Evolutionary conservation across 441 rosid genomes (phyloP).

Genomic region (Pelargonium myrrhifolium): DNA sequence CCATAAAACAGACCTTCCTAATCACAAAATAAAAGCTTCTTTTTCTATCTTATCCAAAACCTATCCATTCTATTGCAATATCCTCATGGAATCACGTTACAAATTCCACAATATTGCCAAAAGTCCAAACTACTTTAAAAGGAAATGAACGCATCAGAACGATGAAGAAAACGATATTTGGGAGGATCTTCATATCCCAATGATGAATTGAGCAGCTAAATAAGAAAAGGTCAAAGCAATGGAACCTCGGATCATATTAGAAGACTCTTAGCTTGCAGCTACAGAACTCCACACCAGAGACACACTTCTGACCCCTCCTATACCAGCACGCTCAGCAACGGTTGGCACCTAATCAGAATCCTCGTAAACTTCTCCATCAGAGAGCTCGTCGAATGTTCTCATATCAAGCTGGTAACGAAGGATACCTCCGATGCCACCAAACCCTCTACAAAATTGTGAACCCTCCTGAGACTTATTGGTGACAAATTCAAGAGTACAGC

Average conservation of each 20-base stretch:
- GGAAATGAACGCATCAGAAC: neutral
- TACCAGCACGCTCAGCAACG: neutral
- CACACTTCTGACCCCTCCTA: neutral
- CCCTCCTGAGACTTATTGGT: constrained; percentile 19
- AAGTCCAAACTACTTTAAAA: neutral
- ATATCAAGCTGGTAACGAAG: constrained; percentile 15
- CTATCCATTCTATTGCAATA: neutral
- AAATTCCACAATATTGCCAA: neutral
- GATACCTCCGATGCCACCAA: constrained; percentile 22
- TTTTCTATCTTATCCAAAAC: neutral
- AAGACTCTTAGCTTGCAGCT: neutral
- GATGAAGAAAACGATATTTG: neutral
- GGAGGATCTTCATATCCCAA: neutral
- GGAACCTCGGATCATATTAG: neutral
- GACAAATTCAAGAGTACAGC: constrained; percentile 17
- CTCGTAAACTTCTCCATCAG: constrained; percentile 12
- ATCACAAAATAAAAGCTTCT: neutral
- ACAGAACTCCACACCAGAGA: neutral
- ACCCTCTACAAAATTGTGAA: constrained; percentile 20
- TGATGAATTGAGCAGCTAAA: neutral
- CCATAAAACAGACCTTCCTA: neutral
- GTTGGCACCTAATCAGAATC: constrained; percentile 9
- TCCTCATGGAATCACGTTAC: neutral
- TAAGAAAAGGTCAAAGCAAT: neutral
- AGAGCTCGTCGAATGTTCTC: constrained; percentile 12